A percentile compares a stretch with the other conserved stretches of the same genome.
phyloP scores from a whole-genome alignment of 306 rosid species.

The Prunus mume region DNA sequence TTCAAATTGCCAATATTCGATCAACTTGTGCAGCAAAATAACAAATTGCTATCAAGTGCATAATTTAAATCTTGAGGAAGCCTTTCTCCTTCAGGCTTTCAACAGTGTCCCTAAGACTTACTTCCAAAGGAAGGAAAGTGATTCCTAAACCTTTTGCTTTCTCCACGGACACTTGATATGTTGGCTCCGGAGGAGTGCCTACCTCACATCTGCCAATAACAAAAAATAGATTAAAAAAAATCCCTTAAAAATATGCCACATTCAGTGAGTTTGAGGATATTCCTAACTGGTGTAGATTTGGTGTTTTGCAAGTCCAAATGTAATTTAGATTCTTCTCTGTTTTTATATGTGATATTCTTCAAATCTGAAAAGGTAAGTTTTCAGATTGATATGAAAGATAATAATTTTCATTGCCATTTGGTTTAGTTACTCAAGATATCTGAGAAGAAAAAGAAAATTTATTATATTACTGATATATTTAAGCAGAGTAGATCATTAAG shows the following conservation, averaged over 20 bases:
- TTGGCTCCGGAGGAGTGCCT: not conserved
- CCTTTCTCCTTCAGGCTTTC: slow-evolving; percentile 28
- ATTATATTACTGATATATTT: too few relatives aligned
- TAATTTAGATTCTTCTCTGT: too few relatives aligned
- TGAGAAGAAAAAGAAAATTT: too few relatives aligned
- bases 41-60: not conserved
- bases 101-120: slow-evolving; percentile 18
- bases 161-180: slow-evolving; percentile 6
- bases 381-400: too few relatives aligned
- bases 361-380: too few relatives aligned
- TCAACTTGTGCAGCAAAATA: not conserved
- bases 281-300: not conserved
- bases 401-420: too few relatives aligned
- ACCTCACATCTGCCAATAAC: not conserved
- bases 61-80: not conserved
- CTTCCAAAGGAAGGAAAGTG: not conserved
- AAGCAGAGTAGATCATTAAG: not conserved
- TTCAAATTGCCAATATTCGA: not conserved
- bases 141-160: slow-evolving; percentile 22
- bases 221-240: not conserved
- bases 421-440: too few relatives aligned
- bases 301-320: not conserved
- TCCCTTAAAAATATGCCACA: not conserved
- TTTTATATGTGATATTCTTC: too few relatives aligned
- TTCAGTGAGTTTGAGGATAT: not conserved